A percentile compares a stretch with the other conserved stretches of the same genome.
phyloP scores from a whole-genome alignment of 2,329 filamentous ascomycete species.

The Talaromyces sp. region DNA sequence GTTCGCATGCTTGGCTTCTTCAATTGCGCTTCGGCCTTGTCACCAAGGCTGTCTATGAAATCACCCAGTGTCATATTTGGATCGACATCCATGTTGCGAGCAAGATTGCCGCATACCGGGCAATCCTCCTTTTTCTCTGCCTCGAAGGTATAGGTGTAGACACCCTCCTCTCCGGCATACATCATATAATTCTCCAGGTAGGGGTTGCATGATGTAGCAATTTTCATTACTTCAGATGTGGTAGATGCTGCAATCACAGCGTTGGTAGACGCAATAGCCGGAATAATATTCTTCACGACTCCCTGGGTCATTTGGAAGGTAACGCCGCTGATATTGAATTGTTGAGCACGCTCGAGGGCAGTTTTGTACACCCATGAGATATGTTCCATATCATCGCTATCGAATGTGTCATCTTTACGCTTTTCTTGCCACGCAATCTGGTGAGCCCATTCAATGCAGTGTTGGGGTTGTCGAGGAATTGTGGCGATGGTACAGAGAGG shows the following conservation, averaged over 20 bases:
- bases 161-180: slow-evolving; percentile 93
- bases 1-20: slow-evolving; percentile 88
- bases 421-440: slow-evolving; percentile 95
- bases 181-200: slow-evolving; percentile 96
- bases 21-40: slow-evolving; percentile 84
- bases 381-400: slow-evolving; percentile 95
- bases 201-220: slow-evolving; percentile 80
- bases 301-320: slow-evolving; percentile 96
- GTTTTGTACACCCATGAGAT: slow-evolving; percentile 95
- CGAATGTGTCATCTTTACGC: slow-evolving; percentile 79
- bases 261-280: slow-evolving; percentile 96
- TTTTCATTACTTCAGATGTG: slow-evolving; percentile 96
- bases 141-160: slow-evolving; percentile 97
- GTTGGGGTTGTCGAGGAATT: slow-evolving; percentile 94
- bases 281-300: slow-evolving; percentile 99
- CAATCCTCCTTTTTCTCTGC: slow-evolving; percentile 94
- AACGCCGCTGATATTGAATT: slow-evolving; percentile 89
- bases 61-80: slow-evolving; percentile 74
- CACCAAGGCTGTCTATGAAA: slow-evolving; percentile 80
- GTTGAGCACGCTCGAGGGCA: slow-evolving; percentile 75
- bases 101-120: slow-evolving; percentile 84
- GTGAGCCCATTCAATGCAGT: slow-evolving; percentile 98
- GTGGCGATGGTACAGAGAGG: slow-evolving; percentile 95
- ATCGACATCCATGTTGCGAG: slow-evolving; percentile 74
- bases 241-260: slow-evolving; percentile 94